Evolutionary conservation across 2,329 filamentous ascomycete species (phyloP).

Genomic region (Fusarium sp.): DNA sequence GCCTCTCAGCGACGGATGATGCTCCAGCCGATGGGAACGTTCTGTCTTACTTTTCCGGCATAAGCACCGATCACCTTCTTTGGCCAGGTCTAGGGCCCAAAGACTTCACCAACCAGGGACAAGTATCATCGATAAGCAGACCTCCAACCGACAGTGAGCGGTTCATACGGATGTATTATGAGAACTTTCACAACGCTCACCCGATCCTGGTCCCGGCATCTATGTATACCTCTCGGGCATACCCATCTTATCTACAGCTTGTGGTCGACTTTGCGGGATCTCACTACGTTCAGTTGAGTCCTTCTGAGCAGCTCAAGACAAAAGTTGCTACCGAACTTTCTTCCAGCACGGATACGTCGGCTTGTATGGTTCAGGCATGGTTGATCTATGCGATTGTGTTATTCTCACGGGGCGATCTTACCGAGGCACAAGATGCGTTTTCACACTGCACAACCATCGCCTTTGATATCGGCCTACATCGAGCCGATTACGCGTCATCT

Average conservation of each 20-base stretch:
- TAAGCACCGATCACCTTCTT: neutral
- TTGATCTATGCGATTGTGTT: conserved; percentile 21
- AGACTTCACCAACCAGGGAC: neutral
- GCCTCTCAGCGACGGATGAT: neutral
- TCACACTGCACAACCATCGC: conserved; percentile 25
- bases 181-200: conserved; percentile 40
- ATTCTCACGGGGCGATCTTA: conserved; percentile 20
- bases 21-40: neutral
- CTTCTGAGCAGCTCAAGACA: conserved; percentile 14
- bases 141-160: conserved; percentile 29
- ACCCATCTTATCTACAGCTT: conserved; percentile 21
- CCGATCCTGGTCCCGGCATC: conserved; percentile 33
- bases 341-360: conserved; percentile 7
- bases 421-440: conserved; percentile 12
- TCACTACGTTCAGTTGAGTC: conserved; percentile 24
- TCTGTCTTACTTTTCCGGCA: neutral
- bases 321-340: conserved; percentile 21
- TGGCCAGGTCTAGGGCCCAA: conserved; percentile 1
- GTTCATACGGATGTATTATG: conserved; percentile 33
- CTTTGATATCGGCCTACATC: conserved; percentile 36
- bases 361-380: conserved; percentile 28
- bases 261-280: conserved; percentile 39
- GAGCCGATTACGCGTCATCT: conserved; percentile 20
- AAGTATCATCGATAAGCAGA: neutral
- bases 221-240: conserved; percentile 20